Evolutionary conservation across 768 basidiomycete species (phyloP), one percentile per base, ranked within the genome.

Genomic region (Baorangia bicolor): DNA sequence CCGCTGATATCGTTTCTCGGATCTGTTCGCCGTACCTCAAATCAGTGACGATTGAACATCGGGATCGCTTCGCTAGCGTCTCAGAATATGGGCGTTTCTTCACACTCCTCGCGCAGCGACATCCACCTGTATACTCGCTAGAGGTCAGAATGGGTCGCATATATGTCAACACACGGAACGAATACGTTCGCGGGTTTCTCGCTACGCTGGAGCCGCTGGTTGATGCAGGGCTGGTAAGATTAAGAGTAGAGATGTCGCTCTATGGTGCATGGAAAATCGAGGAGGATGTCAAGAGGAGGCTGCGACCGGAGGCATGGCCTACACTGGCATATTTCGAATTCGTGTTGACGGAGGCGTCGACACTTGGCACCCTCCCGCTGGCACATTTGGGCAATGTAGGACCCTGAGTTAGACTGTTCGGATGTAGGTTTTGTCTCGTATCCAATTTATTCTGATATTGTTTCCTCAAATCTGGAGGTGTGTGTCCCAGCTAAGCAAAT

Each of bases 231-330:
- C 27, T 61, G 34, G 25, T 13, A 9, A 51, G 28, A 27, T 35
- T 61, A 21, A 49, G 6, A n/a, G 49, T 61, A 7, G 50, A 53
- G 18, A 55, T 61, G 50, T 48, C 50, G 18, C 30, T 60, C 9
- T 51, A 55, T 14, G 37, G 53, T 18, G 43, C 47, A 6, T 61
- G 53, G 49, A 49, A 44, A 28, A 48, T 55, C 8, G 53, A 46
- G 18, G 53, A 60, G 34, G 53, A 43, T 21, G 38, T 61, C 43
- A 55, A 41, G 40, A 41, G 16, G 41, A 55, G n/a, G 53, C 18
- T 61, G 14, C 40, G 34, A 13, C 34, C 39, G 0, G 60, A 60
- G 39, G 49, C 52, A 7, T 61, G 60, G 60, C 60, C 53, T 40
- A 54, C 53, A 0, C 18, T 60, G 34, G 31, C 35, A 13, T 34